Base-by-base conservation (phyloP, 495 filamentous ascomycete species). In the Xylaria cubensis region DNA sequence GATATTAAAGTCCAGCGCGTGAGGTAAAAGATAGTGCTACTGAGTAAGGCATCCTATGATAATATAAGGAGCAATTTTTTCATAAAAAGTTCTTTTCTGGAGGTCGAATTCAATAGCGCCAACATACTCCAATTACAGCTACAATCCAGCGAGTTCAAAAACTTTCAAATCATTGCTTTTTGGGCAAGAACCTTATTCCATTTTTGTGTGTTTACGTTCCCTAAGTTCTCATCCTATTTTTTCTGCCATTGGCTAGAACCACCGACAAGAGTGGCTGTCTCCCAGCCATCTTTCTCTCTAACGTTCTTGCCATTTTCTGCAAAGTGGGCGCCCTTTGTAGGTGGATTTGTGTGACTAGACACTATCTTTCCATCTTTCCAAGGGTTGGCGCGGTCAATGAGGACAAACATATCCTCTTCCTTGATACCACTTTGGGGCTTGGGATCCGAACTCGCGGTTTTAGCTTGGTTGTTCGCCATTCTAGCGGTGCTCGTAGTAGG, bases 321-420 rank as follows among this genome's bases (percentile, higher is more conserved):
- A 51, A n/a, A 24, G 6, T 24, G 0, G 3, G 42, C 13, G 8
- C 0, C 41, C 24, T 58, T 17, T 17, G 24, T 13, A 36, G 29
- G 55, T 21, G 21, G 24, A 0, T n/a, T 10, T 4, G 12, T n/a
- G 29, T 29, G 17, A 29, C 42, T 50, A 2, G 63, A 65, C 34
- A 65, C 63, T 1, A 65, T 26, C 29, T 65, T 65, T 29, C 44
- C 63, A 19, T 65, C 63, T 50, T 65, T 65, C 44, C 63, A 65
- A 7, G 24, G 39, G 17, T 65, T 65, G 24, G n/a, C 39, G 15
- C 44, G 41, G 44, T 36, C 42, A 17, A 65, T 65, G 17, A 65
- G 63, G 5, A 65, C 63, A 36, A 34, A 65, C 44, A 32, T 65
- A 17, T 65, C 63, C 21, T 65, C 63, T 51, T 65, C 63, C n/a